Evolutionary conservation across 2,329 filamentous ascomycete species (phyloP), one percentile per base, ranked within the genome.

Genomic region (Penicillium polonicum): DNA sequence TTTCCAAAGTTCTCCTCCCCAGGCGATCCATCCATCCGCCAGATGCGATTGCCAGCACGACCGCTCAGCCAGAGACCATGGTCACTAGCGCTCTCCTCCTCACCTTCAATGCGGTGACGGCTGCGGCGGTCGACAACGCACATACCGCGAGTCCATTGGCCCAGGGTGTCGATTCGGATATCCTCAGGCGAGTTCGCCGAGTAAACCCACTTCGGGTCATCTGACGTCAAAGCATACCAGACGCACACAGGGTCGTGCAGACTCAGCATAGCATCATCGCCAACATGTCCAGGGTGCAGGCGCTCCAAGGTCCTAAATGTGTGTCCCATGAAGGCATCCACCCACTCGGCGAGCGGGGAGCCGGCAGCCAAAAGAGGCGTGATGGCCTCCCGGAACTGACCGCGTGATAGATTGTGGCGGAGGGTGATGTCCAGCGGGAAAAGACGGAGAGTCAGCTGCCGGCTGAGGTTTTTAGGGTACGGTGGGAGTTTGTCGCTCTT

Each of bases 91-190:
- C 87, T 82, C 64, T 83, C 82, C 44, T 80, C 78, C 23, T 82
- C 81, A 70, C 64, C 78, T 69, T 61, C 80, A 72, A 67, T 74
- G 59, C 68, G 75, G 53, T 72, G 77, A 59, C 72, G 77, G 43
- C 75, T 76, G 58, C 94, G 83, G 36, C 86, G 82, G 79, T 99
- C 94, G 41, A 92, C 80, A 33, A 97, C 82, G 70, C 92, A 92
- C 87, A 94, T 92, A 1, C 94, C 93, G 56, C 91, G 82, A 45
- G 92, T 96, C 94, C 94, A 99, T 78, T 97, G 94, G 2, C 93
- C 94, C 2, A 84, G 79, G 0, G 92, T 95, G 77, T 99, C 94
- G 41, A 99, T 81, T 21, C 94, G 84, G 55, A 99, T 88, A 72
- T 99, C 94, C 74, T 96, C 89, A 0, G 80, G 85, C 57, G 73